phyloP scores from a whole-genome alignment of 305 asterid genomes.

The Fraxinus sp. region DNA sequence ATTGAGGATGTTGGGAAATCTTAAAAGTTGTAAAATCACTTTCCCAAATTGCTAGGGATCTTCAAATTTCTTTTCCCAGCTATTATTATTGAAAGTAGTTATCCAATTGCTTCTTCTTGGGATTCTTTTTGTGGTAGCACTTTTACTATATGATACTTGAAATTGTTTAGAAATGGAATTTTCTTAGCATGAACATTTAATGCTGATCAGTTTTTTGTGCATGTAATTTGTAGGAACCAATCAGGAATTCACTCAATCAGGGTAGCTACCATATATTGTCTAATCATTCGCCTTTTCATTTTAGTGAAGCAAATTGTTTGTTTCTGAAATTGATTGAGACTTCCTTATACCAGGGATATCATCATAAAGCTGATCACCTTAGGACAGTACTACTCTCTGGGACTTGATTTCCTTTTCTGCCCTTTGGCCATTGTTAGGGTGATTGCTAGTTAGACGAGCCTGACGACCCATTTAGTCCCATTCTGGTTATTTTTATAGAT shows the following conservation, averaged over 20 bases:
- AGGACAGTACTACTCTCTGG: background rate
- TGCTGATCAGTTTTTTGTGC: constrained; percentile 23
- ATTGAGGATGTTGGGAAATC: background rate
- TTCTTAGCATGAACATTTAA: constrained; percentile 9
- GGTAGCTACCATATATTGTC: constrained; percentile 42
- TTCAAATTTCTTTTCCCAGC: background rate
- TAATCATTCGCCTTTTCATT: constrained; percentile 5
- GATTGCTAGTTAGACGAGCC: background rate
- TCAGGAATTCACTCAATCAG: constrained; percentile 97
- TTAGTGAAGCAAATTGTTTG: background rate
- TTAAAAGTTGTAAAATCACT: background rate
- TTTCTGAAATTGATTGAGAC: background rate
- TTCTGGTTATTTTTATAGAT: background rate
- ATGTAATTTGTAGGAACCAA: constrained; percentile 58
- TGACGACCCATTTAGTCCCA: background rate
- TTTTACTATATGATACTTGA: background rate
- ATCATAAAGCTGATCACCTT: background rate
- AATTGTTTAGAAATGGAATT: background rate
- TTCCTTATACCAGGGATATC: background rate
- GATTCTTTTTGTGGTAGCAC: background rate
- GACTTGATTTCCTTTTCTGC: background rate
- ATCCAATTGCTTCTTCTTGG: background rate
- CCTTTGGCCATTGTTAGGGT: background rate
- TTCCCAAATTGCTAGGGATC: background rate
- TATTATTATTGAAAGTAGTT: constrained; percentile 7